phyloP scores from a whole-genome alignment of 768 basidiomycete genomes.

The Xanthoconium purpureum region DNA sequence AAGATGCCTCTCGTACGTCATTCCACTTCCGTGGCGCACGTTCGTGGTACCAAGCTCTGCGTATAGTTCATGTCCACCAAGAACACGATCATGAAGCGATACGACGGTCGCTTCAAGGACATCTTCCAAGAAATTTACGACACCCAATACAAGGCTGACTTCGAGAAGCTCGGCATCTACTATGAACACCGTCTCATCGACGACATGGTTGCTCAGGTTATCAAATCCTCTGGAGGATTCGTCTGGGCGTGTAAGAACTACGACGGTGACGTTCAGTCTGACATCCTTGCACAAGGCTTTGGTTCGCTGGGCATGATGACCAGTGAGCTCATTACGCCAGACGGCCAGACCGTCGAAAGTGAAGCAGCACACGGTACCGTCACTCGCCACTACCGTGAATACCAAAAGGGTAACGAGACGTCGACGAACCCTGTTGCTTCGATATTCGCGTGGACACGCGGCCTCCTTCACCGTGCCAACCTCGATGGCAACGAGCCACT shows the following conservation, averaged over 20 bases:
- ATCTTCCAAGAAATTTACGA: conserved; percentile 98
- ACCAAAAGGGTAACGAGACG: conserved; percentile 96
- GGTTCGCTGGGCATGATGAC: conserved; percentile 99
- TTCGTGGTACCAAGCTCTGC: neutral
- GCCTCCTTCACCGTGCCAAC: conserved; percentile 89
- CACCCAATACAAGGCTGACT: conserved; percentile 65
- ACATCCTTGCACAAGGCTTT: conserved; percentile 97
- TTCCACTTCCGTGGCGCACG: conserved; percentile 6
- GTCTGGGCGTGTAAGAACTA: conserved; percentile 76
- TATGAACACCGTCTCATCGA: conserved; percentile 97
- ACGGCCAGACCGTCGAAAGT: conserved; percentile 87
- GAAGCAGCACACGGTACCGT: conserved; percentile 98
- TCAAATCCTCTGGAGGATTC: conserved; percentile 96
- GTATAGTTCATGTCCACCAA: conserved; percentile 93
- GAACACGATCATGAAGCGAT: conserved; percentile 96
- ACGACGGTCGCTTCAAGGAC: conserved; percentile 99
- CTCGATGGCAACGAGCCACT: conserved; percentile 81
- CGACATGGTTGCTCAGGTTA: conserved; percentile 97
- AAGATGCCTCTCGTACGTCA: conserved; percentile 66
- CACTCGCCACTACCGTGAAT: conserved; percentile 95
- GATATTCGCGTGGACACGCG: conserved; percentile 98
- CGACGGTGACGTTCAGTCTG: conserved; percentile 85
- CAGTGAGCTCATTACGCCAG: conserved; percentile 90
- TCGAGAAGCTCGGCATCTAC: conserved; percentile 71
- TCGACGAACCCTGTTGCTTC: conserved; percentile 98